Evolutionary conservation across 202 grass and related monocot genomes (phyloP), one percentile per base, ranked within the genome.

Genomic region (Elaeis oleifera): DNA sequence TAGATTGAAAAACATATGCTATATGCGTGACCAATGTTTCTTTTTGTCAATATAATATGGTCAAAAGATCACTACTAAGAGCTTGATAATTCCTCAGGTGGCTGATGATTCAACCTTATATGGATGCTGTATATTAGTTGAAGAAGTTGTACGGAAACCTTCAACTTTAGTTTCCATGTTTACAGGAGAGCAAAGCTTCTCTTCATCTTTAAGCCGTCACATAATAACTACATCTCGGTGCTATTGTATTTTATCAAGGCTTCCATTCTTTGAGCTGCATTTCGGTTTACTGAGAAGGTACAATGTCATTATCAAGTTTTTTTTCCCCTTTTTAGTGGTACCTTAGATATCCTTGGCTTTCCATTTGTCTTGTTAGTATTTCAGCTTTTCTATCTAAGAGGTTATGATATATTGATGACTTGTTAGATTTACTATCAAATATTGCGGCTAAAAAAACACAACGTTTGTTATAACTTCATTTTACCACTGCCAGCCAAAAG

Each of bases 281-380:
- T 99, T 99, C 78, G 95, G 95, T 68, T 67, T 99, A 57, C 76
- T 99, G 56, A 87, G 80, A 73, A 94, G 95, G 95, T 99, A 90
- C 16, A 22, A 8, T 58, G 25, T 56, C 61, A 44, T 44, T 16
- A 11, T 49, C 6, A 19, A 25, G 49, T 31, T 44, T 20, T 25
- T 44, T 51, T 25, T 57, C 1, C 3, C 5, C 15, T 25, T 29
- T 71, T 44, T 44, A 3, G 9, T 44, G 36, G 8, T 44, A 14
- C 11, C 1, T 44, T 44, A 44, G 36, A 44, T 44, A 3, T 44
- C 36, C 6, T 44, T 44, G 9, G 36, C 36, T 44, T 44, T 44
- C 36, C 36, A 14, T 44, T 44, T 44, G 36, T 44, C 36, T 44
- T 44, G 36, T 44, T 9, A 13, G 9, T 44, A 14, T 44, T 44